Conservation (phyloP, 257 asterid genomes). For the Oldenlandia corymbosa region DNA sequence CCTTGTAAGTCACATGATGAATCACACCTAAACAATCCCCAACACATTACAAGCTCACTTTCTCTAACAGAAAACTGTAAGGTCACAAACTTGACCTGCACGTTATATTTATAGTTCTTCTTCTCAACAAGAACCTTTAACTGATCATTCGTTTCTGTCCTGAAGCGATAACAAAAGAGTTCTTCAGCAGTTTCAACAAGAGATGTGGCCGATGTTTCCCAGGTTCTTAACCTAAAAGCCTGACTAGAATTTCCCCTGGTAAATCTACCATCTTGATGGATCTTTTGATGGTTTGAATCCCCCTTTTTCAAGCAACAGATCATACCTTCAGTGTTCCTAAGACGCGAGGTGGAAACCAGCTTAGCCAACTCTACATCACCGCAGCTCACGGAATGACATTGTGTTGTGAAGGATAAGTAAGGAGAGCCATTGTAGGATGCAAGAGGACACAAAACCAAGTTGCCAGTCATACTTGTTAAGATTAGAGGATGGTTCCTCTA, state of each 20-base stretch:
- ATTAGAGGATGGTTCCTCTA: not conserved
- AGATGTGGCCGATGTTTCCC: constrained; percentile 35
- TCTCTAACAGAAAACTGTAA: constrained; percentile 26
- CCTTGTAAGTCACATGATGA: constrained; percentile 36
- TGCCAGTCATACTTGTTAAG: constrained; percentile 15
- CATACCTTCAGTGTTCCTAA: constrained; percentile 27
- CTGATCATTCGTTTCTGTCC: constrained; percentile 62
- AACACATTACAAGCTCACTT: constrained; percentile 45
- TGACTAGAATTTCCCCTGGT: constrained; percentile 21
- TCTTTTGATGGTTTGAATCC: constrained; percentile 20
- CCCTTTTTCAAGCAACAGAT: constrained; percentile 21
- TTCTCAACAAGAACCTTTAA: constrained; percentile 52
- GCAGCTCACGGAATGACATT: constrained; percentile 36
- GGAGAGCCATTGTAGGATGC: constrained; percentile 33
- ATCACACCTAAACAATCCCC: constrained; percentile 70
- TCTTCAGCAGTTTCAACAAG: constrained; percentile 34
- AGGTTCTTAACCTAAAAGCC: constrained; percentile 35
- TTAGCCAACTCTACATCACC: constrained; percentile 30
- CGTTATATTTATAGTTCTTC: constrained; percentile 34
- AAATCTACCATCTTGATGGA: constrained; percentile 14
- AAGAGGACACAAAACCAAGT: constrained; percentile 12
- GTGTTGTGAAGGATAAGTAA: constrained; percentile 35
- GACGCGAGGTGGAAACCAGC: constrained; percentile 22
- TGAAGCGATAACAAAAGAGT: constrained; percentile 48
- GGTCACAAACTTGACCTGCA: constrained; percentile 47